A percentile compares a stretch with the other conserved stretches of the same genome.
These are phyloP conservation scores for Zoysia matrella DNA, from an alignment of 202 grass and related monocot species.

Conservation along the genomic window DNA sequence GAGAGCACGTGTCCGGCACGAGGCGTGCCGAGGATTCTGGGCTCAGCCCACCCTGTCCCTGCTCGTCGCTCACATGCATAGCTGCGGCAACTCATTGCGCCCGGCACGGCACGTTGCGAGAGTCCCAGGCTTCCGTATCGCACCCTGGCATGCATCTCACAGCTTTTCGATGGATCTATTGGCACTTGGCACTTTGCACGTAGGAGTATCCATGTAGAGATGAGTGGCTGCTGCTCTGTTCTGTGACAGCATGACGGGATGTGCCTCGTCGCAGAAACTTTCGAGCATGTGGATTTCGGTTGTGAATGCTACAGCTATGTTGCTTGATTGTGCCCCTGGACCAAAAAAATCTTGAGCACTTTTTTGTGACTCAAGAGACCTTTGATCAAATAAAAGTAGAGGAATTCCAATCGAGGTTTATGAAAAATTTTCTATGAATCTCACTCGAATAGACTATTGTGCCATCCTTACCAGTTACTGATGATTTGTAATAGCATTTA, in stretches of 20 bases:
- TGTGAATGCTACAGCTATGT: neutral
- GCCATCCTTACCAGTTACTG: too few species aligned
- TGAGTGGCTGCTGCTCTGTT: neutral
- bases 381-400: too few species aligned
- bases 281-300: neutral
- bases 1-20: slow-evolving; percentile 38
- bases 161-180: neutral
- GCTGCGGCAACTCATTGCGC: neutral
- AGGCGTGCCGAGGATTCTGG: slow-evolving; percentile 40
- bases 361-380: too few species aligned
- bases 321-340: neutral
- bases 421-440: too few species aligned
- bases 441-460: too few species aligned
- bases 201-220: neutral
- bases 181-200: neutral
- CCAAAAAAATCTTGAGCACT: neutral
- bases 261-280: neutral
- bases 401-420: too few species aligned
- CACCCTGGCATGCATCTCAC: neutral
- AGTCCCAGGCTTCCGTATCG: neutral
- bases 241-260: neutral
- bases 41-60: slow-evolving; percentile 61
- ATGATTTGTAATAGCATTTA: too few species aligned
- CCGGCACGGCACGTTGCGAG: neutral
- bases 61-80: slow-evolving; percentile 46